Conservation (phyloP, 768 basidiomycete species). For the Macrolepiota albuminosa region DNA sequence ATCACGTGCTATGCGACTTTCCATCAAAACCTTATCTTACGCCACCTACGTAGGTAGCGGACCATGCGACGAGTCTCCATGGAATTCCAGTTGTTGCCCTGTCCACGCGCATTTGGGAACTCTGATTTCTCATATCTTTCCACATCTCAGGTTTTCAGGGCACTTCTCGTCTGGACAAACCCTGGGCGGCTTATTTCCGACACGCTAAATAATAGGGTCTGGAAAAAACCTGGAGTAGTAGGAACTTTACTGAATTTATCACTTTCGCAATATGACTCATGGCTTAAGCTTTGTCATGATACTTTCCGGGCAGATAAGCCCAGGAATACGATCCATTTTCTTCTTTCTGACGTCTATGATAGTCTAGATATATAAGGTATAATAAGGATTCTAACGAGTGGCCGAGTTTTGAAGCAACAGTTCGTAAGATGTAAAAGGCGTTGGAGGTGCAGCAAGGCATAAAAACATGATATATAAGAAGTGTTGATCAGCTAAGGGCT, state of each 20-base stretch:
- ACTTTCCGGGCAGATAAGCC: background rate
- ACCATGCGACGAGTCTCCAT: too few species aligned
- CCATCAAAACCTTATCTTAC: background rate
- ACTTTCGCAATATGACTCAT: background rate
- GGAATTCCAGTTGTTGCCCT: too few species aligned
- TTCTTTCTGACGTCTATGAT: too few species aligned
- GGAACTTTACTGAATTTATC: background rate
- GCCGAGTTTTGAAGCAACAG: background rate
- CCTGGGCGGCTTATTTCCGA: background rate
- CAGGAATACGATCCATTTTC: too few species aligned
- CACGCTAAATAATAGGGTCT: background rate
- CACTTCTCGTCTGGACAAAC: too few species aligned
- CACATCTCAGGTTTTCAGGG: too few species aligned
- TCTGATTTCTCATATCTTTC: too few species aligned
- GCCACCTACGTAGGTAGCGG: too few species aligned
- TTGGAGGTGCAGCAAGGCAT: conserved; percentile 4
- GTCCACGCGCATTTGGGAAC: too few species aligned
- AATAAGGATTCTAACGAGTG: background rate
- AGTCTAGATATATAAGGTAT: too few species aligned
- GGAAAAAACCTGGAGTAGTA: background rate
- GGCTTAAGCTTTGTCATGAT: background rate
- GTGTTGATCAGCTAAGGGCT: conserved; percentile 9
- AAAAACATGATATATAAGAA: background rate
- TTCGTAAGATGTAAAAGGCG: conserved; percentile 2
- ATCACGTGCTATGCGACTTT: background rate